Evolutionary conservation across 2,329 filamentous ascomycete genomes (phyloP), one percentile per base, ranked within the genome.

Genomic region (Cladorrhinum sp.): DNA sequence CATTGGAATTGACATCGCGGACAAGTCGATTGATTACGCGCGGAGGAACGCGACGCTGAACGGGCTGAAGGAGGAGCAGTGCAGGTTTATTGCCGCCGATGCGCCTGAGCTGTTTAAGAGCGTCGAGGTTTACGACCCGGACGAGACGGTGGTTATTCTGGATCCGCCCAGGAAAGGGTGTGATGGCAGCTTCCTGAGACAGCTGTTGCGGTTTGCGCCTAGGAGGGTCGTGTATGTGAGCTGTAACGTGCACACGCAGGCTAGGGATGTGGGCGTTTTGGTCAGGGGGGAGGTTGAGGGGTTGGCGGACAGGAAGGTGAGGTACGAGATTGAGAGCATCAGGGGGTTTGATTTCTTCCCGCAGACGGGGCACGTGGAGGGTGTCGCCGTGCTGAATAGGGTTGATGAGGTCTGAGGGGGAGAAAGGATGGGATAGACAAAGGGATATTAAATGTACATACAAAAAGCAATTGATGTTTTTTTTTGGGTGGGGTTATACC

Each of bases 241-340:
- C 72, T 99, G 95, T 70, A 99, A 99, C 71, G 95, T 99, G 66
- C 95, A 99, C 73, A 98, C 94, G 8, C 95, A 98, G 81, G 95
- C 95, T 14, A 80, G 95, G 57, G 95, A 99, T 75, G 87, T 99
- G 0, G 95, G 93, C 0, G 86, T 94, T 63, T 76, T 99, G 69
- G 92, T 98, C 1, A 82, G 88, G 36, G 92, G 93, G 0, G 76
- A 85, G 69, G 73, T 74, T 52, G 69, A 69, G 2, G 68, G 72
- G 63, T 63, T 72, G 68, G 26, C 9, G 26, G 26, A 28, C 9
- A 70, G 67, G 72, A 74, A 75, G 56, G 76, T 76, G 21, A 77
- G 82, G 64, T 99, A 97, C 75, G 86, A 88, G 74, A 90, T 99
- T 72, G 94, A 98, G 81, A 96, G 90, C 71, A 76, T 99, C 52